phyloP scores from a whole-genome alignment of 352 stramenopile species.

The Pythium guiyangense region DNA sequence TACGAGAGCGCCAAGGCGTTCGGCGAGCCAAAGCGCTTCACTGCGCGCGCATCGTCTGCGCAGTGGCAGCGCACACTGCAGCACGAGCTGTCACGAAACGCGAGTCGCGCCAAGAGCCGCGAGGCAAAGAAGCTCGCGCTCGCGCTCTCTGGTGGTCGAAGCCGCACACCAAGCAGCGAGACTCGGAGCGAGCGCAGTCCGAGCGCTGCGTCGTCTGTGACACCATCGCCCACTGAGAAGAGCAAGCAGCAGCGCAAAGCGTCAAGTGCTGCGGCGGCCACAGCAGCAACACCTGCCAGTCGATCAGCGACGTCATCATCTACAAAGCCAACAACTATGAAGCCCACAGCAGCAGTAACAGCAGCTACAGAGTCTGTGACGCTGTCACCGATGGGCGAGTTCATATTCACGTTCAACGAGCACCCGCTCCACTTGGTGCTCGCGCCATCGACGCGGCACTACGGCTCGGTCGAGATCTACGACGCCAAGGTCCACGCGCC shows the following conservation, averaged over 20 bases:
- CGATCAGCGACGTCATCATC: no score
- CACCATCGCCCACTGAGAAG: no score
- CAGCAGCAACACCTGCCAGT: no score
- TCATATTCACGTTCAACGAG: conserved; percentile 45
- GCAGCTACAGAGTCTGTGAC: background rate
- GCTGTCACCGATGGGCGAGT: conserved; percentile 54
- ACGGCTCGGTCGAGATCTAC: conserved; percentile 72
- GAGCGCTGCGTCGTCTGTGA: no score
- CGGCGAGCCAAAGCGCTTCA: conserved; percentile 28
- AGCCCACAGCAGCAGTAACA: no score
- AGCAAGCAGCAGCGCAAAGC: no score
- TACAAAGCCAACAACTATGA: no score
- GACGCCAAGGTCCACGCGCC: conserved; percentile 43
- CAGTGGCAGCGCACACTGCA: conserved; percentile 62
- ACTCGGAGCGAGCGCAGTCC: no score
- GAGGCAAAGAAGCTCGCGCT: conserved; percentile 20
- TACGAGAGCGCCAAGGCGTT: conserved; percentile 27
- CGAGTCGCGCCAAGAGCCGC: conserved; percentile 15
- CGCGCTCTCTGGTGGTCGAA: conserved; percentile 15
- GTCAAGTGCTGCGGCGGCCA: no score
- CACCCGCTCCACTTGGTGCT: conserved; percentile 45
- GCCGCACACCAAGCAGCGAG: no score
- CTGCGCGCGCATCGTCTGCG: conserved; percentile 50
- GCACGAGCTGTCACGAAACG: conserved; percentile 48
- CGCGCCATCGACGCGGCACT: conserved; percentile 63